These are phyloP conservation scores for Entophlyctis luteolus DNA, from an alignment of 192 early-diverging fungal genomes.

Conservation along the genomic window DNA sequence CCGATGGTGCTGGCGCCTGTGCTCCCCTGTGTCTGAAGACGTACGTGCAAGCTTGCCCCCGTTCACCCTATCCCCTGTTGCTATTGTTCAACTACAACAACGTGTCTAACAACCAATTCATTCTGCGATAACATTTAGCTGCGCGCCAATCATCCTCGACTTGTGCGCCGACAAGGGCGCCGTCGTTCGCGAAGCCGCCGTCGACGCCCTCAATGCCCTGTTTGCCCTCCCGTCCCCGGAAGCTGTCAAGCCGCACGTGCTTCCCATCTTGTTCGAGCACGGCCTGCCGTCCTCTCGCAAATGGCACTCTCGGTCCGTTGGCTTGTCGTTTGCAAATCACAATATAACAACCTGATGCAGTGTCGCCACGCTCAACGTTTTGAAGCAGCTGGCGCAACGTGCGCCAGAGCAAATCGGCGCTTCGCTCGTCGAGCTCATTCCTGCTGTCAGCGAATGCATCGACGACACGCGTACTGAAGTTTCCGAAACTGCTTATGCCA, in stretches of 20 bases:
- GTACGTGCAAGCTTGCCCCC: constrained; percentile 42
- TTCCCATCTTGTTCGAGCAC: constrained; percentile 23
- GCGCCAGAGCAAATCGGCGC: constrained; percentile 42
- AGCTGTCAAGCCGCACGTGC: constrained; percentile 12
- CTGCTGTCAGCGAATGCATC: constrained; percentile 66
- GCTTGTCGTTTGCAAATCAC: neutral
- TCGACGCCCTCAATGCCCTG: constrained; percentile 4
- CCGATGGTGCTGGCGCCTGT: neutral
- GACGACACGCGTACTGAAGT: constrained; percentile 71
- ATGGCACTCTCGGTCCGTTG: constrained; percentile 42
- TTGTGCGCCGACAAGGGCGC: constrained; percentile 51
- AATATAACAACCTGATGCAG: neutral
- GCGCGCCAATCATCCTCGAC: constrained; percentile 15
- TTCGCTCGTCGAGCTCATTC: constrained; percentile 61
- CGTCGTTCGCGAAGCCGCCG: constrained; percentile 48
- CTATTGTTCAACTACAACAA: too few relatives aligned
- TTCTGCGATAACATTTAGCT: too few relatives aligned
- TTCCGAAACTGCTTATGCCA: constrained; percentile 22
- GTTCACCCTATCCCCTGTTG: too few relatives aligned
- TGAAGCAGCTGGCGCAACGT: constrained; percentile 32
- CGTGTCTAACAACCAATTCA: too few relatives aligned
- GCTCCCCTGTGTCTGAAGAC: constrained; percentile 9
- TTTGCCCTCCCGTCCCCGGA: constrained; percentile 8
- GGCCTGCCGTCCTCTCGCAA: constrained; percentile 31
- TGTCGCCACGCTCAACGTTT: constrained; percentile 37